Evolutionary conservation across 1,139 yeast species (phyloP).

Genomic region (Yamadazyma diospyri): DNA sequence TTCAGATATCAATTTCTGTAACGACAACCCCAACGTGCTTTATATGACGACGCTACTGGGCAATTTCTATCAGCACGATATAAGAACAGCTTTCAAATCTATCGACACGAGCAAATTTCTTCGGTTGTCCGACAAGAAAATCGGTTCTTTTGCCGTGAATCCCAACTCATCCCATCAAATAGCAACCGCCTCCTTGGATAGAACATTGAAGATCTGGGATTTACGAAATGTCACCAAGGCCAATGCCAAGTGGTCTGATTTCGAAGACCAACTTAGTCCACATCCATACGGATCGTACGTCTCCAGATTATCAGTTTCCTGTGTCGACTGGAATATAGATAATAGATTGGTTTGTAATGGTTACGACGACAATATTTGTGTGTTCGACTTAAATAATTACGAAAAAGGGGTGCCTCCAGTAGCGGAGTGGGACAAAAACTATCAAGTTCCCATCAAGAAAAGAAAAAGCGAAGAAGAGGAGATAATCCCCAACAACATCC

Average conservation of each 20-base stretch:
- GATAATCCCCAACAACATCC: conserved; percentile 31
- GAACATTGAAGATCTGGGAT: conserved; percentile 86
- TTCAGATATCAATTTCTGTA: conserved; percentile 55
- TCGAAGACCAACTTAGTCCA: conserved; percentile 39
- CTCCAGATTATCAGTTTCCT: conserved; percentile 77
- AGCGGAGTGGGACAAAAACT: conserved; percentile 25
- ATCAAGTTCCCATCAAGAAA: conserved; percentile 16
- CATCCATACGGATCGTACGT: conserved; percentile 59
- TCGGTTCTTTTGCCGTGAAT: conserved; percentile 81
- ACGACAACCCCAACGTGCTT: conserved; percentile 46
- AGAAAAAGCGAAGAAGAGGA: conserved; percentile 14
- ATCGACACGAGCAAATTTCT: conserved; percentile 32
- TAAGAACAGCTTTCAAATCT: conserved; percentile 44
- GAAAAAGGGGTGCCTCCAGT: conserved; percentile 17
- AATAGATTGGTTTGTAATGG: conserved; percentile 88
- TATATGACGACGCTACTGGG: conserved; percentile 80
- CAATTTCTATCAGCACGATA: conserved; percentile 66
- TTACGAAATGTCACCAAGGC: conserved; percentile 48
- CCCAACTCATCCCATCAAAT: conserved; percentile 59
- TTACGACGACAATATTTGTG: conserved; percentile 78
- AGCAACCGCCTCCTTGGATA: conserved; percentile 85
- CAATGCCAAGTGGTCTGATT: conserved; percentile 39
- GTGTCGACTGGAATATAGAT: conserved; percentile 77
- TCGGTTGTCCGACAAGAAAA: conserved; percentile 81
- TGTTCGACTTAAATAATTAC: conserved; percentile 32